Percentiles rank a stretch among this genome's conserved stretches.
Conservation (phyloP, 2,329 filamentous ascomycete species). For the Hortaea werneckii region DNA sequence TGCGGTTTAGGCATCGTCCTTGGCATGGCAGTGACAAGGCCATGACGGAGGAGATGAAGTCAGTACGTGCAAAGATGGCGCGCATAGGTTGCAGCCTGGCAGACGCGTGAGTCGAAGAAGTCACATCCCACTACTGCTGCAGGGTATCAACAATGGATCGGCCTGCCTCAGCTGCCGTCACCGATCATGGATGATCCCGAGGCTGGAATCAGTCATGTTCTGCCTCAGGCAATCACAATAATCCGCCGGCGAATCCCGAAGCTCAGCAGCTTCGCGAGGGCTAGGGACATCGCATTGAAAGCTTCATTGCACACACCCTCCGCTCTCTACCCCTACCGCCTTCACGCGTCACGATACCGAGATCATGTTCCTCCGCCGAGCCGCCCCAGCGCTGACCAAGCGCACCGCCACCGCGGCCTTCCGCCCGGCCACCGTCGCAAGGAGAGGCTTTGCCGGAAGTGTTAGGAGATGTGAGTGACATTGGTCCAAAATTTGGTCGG, state of each 20-base stretch:
- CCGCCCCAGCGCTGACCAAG: slow-evolving; percentile 37
- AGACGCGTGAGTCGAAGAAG: too few species aligned
- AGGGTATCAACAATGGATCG: too few species aligned
- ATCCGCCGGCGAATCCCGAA: not conserved
- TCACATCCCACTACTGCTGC: too few species aligned
- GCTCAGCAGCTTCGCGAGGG: not conserved
- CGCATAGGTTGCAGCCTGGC: too few species aligned
- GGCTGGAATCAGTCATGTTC: too few species aligned
- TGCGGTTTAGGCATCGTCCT: not conserved
- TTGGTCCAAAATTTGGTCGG: not conserved
- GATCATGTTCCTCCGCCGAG: slow-evolving; percentile 39
- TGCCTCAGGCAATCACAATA: not conserved
- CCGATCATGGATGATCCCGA: too few species aligned
- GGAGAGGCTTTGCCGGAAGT: not conserved
- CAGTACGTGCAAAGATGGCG: too few species aligned
- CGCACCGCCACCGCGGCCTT: slow-evolving; percentile 24
- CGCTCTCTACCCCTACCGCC: not conserved
- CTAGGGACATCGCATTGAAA: too few species aligned
- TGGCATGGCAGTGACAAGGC: too few species aligned
- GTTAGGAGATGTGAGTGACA: not conserved
- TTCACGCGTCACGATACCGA: not conserved
- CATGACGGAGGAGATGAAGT: too few species aligned
- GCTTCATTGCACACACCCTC: too few species aligned
- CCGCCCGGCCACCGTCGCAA: not conserved
- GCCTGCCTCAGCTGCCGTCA: too few species aligned